A percentile compares a stretch with the other conserved stretches of the same genome.
These are phyloP conservation scores for Trichoderma sp. DNA, from an alignment of 2,329 filamentous ascomycete genomes.

Conservation along the genomic window DNA sequence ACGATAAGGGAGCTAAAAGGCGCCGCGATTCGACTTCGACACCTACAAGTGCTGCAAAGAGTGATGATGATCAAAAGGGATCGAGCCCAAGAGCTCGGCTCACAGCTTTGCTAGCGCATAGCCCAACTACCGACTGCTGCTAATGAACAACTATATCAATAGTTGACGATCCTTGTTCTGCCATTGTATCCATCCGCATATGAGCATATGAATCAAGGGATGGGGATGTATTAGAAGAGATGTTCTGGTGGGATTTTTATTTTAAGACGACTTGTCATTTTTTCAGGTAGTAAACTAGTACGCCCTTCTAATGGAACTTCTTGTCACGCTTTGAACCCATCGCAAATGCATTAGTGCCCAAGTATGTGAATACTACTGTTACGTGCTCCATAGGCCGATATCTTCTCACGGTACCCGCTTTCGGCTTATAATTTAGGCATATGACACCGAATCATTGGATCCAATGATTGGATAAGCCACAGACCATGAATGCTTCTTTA, in stretches of 20 bases:
- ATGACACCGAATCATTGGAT: background rate
- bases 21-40: constrained; percentile 50
- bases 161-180: background rate
- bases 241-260: background rate
- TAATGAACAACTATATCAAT: background rate
- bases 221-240: background rate
- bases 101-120: constrained; percentile 28
- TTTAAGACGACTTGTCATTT: background rate
- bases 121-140: background rate
- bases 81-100: constrained; percentile 32
- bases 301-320: background rate
- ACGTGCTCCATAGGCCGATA: background rate
- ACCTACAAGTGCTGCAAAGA: constrained; percentile 49
- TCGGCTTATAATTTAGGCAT: background rate
- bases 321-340: background rate
- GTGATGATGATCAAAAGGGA: constrained; percentile 49
- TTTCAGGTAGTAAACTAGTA: background rate
- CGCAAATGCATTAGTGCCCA: background rate
- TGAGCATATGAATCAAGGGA: background rate
- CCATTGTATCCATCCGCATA: background rate
- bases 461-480: background rate
- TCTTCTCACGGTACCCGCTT: background rate
- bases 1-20: constrained; percentile 48
- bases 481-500: background rate
- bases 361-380: background rate